phyloP scores from a whole-genome alignment of 257 asterid genomes.

The Verbascum thapsus region DNA sequence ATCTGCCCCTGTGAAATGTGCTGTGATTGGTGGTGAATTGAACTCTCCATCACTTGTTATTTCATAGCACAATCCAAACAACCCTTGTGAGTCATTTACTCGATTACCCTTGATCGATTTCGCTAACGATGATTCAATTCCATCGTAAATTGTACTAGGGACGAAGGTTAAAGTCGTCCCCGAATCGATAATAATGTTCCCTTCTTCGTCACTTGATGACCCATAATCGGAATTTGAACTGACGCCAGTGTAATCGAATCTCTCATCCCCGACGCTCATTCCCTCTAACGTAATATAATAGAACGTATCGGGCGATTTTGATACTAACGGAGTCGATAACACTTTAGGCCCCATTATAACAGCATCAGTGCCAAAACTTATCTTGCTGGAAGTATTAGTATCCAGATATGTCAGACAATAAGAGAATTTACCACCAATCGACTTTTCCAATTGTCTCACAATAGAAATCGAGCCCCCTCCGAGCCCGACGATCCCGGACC shows the following conservation, averaged over 20 bases:
- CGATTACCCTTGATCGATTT: conserved; percentile 7
- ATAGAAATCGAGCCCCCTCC: conserved; percentile 54
- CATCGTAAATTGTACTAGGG: conserved; percentile 21
- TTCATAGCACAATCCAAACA: conserved; percentile 34
- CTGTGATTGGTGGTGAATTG: conserved; percentile 29
- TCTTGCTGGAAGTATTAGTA: conserved; percentile 38
- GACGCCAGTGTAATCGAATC: background rate
- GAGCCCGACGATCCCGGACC: conserved; percentile 57
- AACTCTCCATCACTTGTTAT: background rate
- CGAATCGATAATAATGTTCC: conserved; percentile 54
- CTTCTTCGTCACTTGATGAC: conserved; percentile 1
- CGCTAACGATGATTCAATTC: conserved; percentile 19
- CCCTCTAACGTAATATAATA: conserved; percentile 47
- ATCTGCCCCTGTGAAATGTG: conserved; percentile 49
- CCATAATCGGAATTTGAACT: background rate
- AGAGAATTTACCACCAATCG: conserved; percentile 43
- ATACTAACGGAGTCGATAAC: conserved; percentile 44
- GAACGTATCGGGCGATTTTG: conserved; percentile 26
- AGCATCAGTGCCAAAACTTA: conserved; percentile 48
- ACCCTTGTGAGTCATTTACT: conserved; percentile 6
- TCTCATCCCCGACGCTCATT: conserved; percentile 38
- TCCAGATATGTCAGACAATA: conserved; percentile 40
- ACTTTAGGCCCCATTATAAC: conserved; percentile 32
- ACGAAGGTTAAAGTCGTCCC: conserved; percentile 45
- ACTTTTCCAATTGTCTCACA: conserved; percentile 35